Percentiles rank a stretch among this genome's conserved stretches.
These are phyloP conservation scores for Monilinia fructigena DNA, from an alignment of 2,329 filamentous ascomycete species.

Conservation along the genomic window DNA sequence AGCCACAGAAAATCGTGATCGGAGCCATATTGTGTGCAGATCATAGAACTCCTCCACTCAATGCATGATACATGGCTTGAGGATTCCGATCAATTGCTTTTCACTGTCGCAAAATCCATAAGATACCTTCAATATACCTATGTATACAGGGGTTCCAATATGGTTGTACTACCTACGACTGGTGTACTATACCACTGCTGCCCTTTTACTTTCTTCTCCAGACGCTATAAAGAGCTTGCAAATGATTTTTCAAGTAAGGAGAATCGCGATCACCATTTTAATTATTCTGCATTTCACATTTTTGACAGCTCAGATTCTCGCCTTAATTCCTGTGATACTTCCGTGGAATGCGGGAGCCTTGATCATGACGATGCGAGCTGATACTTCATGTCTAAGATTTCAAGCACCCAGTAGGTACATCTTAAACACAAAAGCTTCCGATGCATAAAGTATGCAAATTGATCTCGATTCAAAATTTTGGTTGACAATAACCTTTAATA, in stretches of 20 bases:
- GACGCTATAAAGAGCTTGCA: background rate
- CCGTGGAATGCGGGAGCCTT: background rate
- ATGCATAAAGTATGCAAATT: background rate
- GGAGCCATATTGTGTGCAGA: no score
- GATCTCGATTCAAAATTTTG: background rate
- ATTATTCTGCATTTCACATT: background rate
- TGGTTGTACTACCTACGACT: constrained; percentile 2
- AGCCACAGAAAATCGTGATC: background rate
- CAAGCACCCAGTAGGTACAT: constrained; percentile 7
- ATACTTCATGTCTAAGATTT: constrained; percentile 9
- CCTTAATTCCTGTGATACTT: background rate
- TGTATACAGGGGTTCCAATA: background rate
- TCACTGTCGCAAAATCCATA: background rate
- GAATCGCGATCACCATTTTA: background rate
- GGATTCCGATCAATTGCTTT: background rate
- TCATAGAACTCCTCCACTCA: background rate
- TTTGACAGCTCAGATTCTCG: constrained; percentile 15
- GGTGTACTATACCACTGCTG: constrained; percentile 1
- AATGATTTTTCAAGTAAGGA: background rate
- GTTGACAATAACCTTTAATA: background rate
- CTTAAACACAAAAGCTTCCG: background rate
- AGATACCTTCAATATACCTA: background rate
- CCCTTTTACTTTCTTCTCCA: background rate
- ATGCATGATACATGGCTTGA: constrained; percentile 8
- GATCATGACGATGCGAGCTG: background rate